Base-by-base conservation (phyloP, 2,329 filamentous ascomycete species). In the Rutstroemia sp. region DNA sequence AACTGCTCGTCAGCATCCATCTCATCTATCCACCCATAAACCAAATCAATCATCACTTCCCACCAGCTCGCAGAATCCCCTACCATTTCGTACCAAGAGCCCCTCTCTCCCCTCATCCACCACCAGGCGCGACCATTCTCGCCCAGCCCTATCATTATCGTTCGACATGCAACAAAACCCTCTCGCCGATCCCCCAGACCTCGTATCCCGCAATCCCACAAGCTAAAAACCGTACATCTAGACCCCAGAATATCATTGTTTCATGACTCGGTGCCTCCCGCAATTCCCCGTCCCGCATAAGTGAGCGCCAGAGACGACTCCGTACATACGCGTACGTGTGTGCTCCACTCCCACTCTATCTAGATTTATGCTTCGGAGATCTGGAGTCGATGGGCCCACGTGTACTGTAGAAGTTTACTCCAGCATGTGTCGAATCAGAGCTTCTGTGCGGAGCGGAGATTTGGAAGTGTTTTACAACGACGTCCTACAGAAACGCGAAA, bases 61-160 rank as follows among this genome's bases (percentile, higher is more conserved):
- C 10, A 45, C 41, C 41, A 45, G 3, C 19, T 21, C 16, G 9
- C 9, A 1, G 19, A 17, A 9, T 19, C 9, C 41, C 17, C 17
- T 19, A 45, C 41, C 16, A 45, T 7, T 19, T 45, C 17, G 4
- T 17, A n/a, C 38, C n/a, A 6, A 14, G 17, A 16, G 10, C 12
- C n/a, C n/a, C 38, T 17, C 38, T 17, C 12, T 2, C 38, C n/a
- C 10, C 17, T 5, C 25, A 46, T 21, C 42, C n/a, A 46, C 10
- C 17, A 21, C 12, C 21, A 19, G 6, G 17, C 21, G 19, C 42
- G 12, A 46, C 12, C 9, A 39, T 53, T 53, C 25, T 53, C 51
- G 51, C 51, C 51, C 51, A 53, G 51, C 42, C 51, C 42, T 27
- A 5, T n/a, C 45, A 19, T 53, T 53, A 53, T 53, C 51, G 51